These are phyloP conservation scores for Scedosporium apiospermum DNA, from an alignment of 2,329 filamentous ascomycete genomes.

Conservation along the genomic window DNA sequence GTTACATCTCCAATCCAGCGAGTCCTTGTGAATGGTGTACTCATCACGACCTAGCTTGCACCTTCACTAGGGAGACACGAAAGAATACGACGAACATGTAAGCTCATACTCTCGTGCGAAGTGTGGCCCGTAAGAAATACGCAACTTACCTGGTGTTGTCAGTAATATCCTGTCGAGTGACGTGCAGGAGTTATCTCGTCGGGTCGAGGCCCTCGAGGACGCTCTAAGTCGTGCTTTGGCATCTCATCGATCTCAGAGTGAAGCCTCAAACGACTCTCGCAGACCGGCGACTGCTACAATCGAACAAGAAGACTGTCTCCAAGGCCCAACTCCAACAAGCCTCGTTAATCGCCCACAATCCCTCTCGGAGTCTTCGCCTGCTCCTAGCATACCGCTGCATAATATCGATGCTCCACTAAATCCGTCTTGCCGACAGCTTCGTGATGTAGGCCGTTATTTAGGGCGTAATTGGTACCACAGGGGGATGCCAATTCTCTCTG, in stretches of 20 bases:
- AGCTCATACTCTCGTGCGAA: neutral
- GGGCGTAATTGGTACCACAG: conserved; percentile 35
- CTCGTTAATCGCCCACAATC: too few species aligned
- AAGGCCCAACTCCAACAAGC: too few species aligned
- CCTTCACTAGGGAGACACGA: conserved; percentile 22
- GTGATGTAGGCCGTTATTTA: conserved; percentile 34
- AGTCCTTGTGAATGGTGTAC: conserved; percentile 38
- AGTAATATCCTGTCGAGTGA: neutral
- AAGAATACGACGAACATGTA: conserved; percentile 2
- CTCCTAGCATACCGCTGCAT: neutral
- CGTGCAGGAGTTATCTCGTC: neutral
- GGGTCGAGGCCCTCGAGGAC: neutral
- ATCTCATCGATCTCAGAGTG: too few species aligned
- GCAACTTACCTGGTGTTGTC: neutral
- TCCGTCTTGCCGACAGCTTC: conserved; percentile 26
- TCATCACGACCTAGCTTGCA: conserved; percentile 36
- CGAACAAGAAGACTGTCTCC: too few species aligned
- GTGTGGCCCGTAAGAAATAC: neutral
- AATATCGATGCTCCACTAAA: neutral
- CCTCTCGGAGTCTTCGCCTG: neutral
- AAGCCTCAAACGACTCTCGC: neutral
- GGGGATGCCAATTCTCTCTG: conserved; percentile 39
- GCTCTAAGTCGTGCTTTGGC: neutral
- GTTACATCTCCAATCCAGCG: conserved; percentile 27
- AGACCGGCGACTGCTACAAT: neutral